phyloP scores from a whole-genome alignment of 106 monocot genomes.

The Allium sativum region DNA sequence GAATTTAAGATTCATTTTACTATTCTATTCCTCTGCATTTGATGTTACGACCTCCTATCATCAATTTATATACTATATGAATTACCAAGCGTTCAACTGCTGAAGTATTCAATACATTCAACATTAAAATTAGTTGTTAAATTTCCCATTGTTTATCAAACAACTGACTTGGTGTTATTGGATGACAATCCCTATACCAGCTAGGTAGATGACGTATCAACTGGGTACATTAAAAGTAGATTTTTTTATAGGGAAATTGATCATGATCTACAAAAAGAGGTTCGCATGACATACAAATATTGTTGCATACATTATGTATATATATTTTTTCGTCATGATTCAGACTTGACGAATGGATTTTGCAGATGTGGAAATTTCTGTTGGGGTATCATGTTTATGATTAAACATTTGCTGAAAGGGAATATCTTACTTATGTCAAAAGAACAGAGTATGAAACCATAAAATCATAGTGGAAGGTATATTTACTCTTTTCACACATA shows the following conservation, averaged over 20 bases:
- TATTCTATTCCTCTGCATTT: too few species aligned
- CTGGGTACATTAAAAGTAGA: too few species aligned
- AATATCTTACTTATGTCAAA: constrained; percentile 45
- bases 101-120: too few species aligned
- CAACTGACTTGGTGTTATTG: too few species aligned
- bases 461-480: constrained; percentile 74
- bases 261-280: constrained; percentile 67
- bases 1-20: too few species aligned
- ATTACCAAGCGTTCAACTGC: too few species aligned
- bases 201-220: too few species aligned
- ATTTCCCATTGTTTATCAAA: too few species aligned
- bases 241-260: constrained; percentile 95
- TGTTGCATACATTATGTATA: neutral
- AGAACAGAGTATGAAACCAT: constrained; percentile 45
- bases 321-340: neutral
- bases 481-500: neutral
- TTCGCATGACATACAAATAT: constrained; percentile 6
- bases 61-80: too few species aligned
- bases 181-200: too few species aligned
- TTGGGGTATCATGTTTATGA: constrained; percentile 58
- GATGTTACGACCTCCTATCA: too few species aligned
- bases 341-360: neutral
- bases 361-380: constrained; percentile 62
- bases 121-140: too few species aligned
- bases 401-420: constrained; percentile 66